Percentiles rank a stretch among this genome's conserved stretches.
These are phyloP conservation scores for Penicillium pulvis DNA, from an alignment of 495 filamentous ascomycete genomes.

Conservation along the genomic window DNA sequence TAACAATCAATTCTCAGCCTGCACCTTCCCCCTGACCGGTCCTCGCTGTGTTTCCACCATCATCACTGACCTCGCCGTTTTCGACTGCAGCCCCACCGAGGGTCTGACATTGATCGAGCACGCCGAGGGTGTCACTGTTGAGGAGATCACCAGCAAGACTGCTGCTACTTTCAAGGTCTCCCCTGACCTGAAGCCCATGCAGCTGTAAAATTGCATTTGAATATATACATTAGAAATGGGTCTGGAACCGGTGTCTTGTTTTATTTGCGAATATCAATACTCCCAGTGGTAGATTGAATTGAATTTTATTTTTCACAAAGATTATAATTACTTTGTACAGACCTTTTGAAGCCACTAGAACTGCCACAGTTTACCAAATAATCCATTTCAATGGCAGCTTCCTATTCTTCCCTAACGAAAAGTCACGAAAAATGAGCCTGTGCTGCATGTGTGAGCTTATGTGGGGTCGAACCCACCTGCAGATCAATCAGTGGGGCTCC, in stretches of 20 bases:
- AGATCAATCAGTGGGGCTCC: neutral
- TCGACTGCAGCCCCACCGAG: slow-evolving; percentile 77
- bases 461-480: slow-evolving; percentile 3
- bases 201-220: slow-evolving; percentile 4
- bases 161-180: slow-evolving; percentile 80
- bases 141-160: slow-evolving; percentile 85
- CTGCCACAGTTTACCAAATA: too few species aligned
- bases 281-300: neutral
- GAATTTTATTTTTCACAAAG: neutral
- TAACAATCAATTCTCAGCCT: slow-evolving; percentile 45
- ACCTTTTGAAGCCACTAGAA: neutral
- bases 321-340: neutral
- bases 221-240: slow-evolving; percentile 7
- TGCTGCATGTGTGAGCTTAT: neutral
- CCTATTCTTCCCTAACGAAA: neutral
- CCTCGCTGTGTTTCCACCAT: slow-evolving; percentile 80
- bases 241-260: slow-evolving; percentile 9
- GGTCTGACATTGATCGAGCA: slow-evolving; percentile 81
- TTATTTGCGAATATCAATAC: slow-evolving; percentile 8
- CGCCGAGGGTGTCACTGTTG: slow-evolving; percentile 78
- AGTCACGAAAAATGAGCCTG: neutral
- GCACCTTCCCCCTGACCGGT: slow-evolving; percentile 84
- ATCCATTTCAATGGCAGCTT: too few species aligned
- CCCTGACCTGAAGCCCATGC: slow-evolving; percentile 59
- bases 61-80: slow-evolving; percentile 87